These are phyloP conservation scores for Seminavis robusta DNA, from an alignment of 108 stramenopile species.

Conservation along the genomic window DNA sequence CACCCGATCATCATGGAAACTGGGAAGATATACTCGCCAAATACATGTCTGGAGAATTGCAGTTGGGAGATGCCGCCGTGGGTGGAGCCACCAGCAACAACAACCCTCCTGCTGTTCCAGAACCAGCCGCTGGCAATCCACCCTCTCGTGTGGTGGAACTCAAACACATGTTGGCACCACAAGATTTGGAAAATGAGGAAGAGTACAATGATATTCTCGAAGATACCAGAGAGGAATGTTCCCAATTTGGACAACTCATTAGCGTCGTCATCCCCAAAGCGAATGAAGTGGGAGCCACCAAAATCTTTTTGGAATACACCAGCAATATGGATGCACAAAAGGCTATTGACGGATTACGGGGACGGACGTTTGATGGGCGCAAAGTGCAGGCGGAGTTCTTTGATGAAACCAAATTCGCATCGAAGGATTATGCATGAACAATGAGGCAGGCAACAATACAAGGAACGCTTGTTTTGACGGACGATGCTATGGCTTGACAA, in stretches of 20 bases:
- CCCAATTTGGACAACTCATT: slow-evolving; percentile 82
- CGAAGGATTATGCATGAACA: slow-evolving; percentile 25
- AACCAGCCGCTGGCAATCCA: slow-evolving; percentile 7
- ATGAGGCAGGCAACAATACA: no score
- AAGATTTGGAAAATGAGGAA: slow-evolving; percentile 79
- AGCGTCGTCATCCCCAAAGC: slow-evolving; percentile 74
- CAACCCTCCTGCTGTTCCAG: slow-evolving; percentile 8
- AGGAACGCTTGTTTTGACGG: no score
- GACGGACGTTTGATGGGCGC: slow-evolving; percentile 84
- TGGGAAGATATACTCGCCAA: slow-evolving; percentile 95
- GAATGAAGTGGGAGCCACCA: slow-evolving; percentile 68
- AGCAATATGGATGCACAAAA: slow-evolving; percentile 64
- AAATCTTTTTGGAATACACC: slow-evolving; percentile 82
- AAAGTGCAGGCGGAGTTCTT: slow-evolving; percentile 68
- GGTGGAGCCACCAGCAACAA: slow-evolving; percentile 17
- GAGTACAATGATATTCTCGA: slow-evolving; percentile 88
- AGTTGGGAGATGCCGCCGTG: slow-evolving; percentile 29
- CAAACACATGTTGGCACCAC: slow-evolving; percentile 83
- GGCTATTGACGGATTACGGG: slow-evolving; percentile 69
- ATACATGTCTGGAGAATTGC: slow-evolving; percentile 83
- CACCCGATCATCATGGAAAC: slow-evolving; percentile 82
- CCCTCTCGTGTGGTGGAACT: slow-evolving; percentile 82
- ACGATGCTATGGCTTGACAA: no score
- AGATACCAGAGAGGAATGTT: slow-evolving; percentile 92
- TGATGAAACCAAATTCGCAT: slow-evolving; percentile 72